A percentile compares a stretch with the other conserved stretches of the same genome.
phyloP scores from a whole-genome alignment of 2,329 filamentous ascomycete genomes.

The Cylindrodendrum hubeiense region DNA sequence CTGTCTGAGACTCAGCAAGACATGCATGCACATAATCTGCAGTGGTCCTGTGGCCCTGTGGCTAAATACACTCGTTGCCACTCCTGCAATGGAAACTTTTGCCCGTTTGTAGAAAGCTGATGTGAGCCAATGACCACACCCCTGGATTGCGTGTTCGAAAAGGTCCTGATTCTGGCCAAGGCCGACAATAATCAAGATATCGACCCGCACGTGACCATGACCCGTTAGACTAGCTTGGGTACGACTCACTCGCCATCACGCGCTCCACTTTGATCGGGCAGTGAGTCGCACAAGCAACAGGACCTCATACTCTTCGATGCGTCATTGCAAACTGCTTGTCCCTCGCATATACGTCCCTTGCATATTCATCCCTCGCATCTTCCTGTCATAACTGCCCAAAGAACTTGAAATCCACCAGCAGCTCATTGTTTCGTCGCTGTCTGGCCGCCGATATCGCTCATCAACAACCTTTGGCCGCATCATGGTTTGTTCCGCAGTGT shows the following conservation, averaged over 20 bases:
- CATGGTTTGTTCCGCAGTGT: constrained; percentile 37
- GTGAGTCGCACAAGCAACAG: constrained; percentile 8
- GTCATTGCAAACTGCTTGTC: not conserved
- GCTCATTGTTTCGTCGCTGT: not conserved
- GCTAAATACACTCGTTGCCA: not conserved
- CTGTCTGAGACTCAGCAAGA: not conserved
- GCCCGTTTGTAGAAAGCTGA: no score
- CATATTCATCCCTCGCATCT: no score
- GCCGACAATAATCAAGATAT: no score
- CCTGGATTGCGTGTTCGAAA: not conserved
- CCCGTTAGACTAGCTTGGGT: not conserved
- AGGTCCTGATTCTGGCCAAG: no score
- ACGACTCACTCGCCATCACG: not conserved
- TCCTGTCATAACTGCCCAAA: not conserved
- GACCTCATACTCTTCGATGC: constrained; percentile 6
- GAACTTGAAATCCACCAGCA: not conserved
- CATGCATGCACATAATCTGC: not conserved
- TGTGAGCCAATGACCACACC: not conserved
- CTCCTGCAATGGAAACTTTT: not conserved
- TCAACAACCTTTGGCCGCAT: constrained; percentile 16
- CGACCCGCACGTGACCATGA: not conserved
- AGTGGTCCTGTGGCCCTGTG: not conserved
- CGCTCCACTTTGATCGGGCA: not conserved
- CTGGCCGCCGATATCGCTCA: not conserved
- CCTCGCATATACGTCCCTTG: no score